Evolutionary conservation across 1,139 yeast species (phyloP), one percentile per base, ranked within the genome.

Genomic region (Zygoascus hellenicus): DNA sequence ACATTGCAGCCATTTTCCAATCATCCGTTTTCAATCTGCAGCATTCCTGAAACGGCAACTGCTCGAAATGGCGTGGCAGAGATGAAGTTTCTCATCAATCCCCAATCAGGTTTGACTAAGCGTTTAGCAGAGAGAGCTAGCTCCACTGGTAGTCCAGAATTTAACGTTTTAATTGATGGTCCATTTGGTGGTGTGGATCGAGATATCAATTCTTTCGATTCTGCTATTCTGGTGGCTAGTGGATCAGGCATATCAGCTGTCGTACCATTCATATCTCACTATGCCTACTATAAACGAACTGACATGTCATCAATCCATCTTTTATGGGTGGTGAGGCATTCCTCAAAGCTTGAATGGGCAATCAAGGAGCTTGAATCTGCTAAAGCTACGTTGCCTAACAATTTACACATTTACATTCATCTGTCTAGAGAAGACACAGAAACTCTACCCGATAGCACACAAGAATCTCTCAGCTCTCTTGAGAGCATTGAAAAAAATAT

Each of bases 121-220:
- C 55, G 51, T 38, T 48, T 71, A 1, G 63, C 63, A 48, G 54
- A 62, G 10, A 53, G 57, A 11, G 52, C 67, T 1, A 15, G 54
- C 3, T 41, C 50, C 10, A 54, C 56, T 17, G 51, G 56, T 1
- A 56, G 56, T 7, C 50, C 54, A 11, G 43, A 59, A 10, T 54
- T 36, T 19, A 31, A 39, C 3, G 77, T 77, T 0, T 69, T 63
- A 51, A 59, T 80, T 42, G 86, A 80, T 59, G 86, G 86, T 2
- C 83, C 86, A 2, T 80, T 79, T 54, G 86, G 86, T 9, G 85
- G 85, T 0, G 58, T 76, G 42, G 60, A 69, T 11, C 68, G 86
- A 55, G 77, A 77, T 52, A 62, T 70, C 7, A 59, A 68, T 33
- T 61, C 78, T 1, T 80, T 80, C 59, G 78, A 77, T 47, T 70